A percentile compares a stretch with the other conserved stretches of the same genome.
These are phyloP conservation scores for Ormosia semicastrata DNA, from an alignment of 306 rosid species.

Conservation along the genomic window DNA sequence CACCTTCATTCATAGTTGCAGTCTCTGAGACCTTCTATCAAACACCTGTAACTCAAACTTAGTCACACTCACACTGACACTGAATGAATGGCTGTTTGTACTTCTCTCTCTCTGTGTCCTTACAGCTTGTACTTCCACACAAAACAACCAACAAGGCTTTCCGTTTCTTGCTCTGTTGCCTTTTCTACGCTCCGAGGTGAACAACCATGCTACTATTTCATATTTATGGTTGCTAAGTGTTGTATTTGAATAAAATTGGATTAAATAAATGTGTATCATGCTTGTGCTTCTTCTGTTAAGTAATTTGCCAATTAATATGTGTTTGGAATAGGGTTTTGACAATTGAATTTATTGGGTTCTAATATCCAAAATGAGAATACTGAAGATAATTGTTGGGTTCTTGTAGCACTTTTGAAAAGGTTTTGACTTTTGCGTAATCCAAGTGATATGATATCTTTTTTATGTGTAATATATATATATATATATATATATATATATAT, in stretches of 20 bases:
- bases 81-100: conserved; percentile 53
- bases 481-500: no score
- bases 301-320: not conserved
- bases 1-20: conserved; percentile 2
- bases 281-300: not conserved
- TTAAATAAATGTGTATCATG: not conserved
- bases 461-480: not conserved
- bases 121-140: conserved; percentile 46
- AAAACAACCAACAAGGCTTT: conserved; percentile 9
- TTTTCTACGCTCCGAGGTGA: conserved; percentile 49
- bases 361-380: not conserved
- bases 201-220: not conserved
- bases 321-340: not conserved
- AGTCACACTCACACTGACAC: not conserved
- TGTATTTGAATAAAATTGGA: not conserved
- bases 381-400: not conserved
- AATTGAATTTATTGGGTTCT: not conserved
- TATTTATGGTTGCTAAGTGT: not conserved
- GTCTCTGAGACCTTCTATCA: conserved; percentile 6
- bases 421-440: not conserved
- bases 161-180: conserved; percentile 44
- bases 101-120: conserved; percentile 55
- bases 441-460: not conserved
- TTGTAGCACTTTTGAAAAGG: not conserved
- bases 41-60: not conserved